Base-by-base conservation (phyloP, 2,329 filamentous ascomycete genomes). In the Teratosphaeria destructans region DNA sequence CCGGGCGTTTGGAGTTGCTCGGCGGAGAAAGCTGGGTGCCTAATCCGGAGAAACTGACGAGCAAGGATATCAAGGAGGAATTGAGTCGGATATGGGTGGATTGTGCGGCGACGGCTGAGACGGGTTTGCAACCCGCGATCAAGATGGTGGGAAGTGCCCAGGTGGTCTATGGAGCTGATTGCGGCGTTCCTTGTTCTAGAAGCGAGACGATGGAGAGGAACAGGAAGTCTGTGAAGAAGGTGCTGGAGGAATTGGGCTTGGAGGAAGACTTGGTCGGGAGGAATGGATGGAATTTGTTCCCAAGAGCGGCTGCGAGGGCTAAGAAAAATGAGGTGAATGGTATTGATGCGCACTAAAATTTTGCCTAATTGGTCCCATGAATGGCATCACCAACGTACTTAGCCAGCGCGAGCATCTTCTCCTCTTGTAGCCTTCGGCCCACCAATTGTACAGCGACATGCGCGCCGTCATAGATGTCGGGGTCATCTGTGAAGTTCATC, bases 371-470 rank as follows among this genome's bases (percentile, higher is more conserved):
- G 19, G 5, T 5, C 8, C 34, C 55, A 27, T 60, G 60, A 19
- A 64, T 47, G 10, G 59, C 60, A 39, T 62, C 60, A 10, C 66
- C 65, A 23, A 72, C 61, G 56, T 70, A 71, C 60, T 72, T 70
- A 3, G 71, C 72, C 47, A 74, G 59, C 11, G 70, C 69, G 56
- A 74, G 59, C 68, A 73, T 72, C 67, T 74, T 74, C 65, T 74
- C 72, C 58, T 74, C 72, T 55, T 74, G 66, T 61, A 74, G 59
- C 47, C 71, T 61, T 37, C 72, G 60, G 6, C 72, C 71, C 1
- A 74, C 69, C 8, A 74, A 57, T 55, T 74, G 72, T 10, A 74
- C 62, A 26, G 65, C 60, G 0, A 80, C 72, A 47, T 70, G 71
- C 12, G 71, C 71, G 27, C 71, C 71, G 55, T 73, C 68, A 56